Base-by-base conservation (phyloP, 2,329 filamentous ascomycete species). In the Malbranchea cinnamomea region DNA sequence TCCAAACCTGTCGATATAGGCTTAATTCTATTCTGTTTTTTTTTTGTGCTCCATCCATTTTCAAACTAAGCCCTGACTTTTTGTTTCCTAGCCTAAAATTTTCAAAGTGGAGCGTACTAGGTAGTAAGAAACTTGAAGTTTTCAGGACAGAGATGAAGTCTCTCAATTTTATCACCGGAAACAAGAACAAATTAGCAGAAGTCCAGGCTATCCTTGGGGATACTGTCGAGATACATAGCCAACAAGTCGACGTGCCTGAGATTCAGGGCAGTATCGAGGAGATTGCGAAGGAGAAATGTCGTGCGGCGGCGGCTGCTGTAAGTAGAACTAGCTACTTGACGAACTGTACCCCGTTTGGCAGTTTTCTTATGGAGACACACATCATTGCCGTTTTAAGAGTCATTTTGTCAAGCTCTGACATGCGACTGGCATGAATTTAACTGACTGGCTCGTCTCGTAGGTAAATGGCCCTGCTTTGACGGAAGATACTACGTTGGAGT, bases 141-240 rank as follows among this genome's bases (percentile, higher is more conserved):
- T 8, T 32, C 23, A 27, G 67, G 60, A 52, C 59, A 28, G 53
- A 59, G 24, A 60, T 63, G 41, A 57, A 64, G 39, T 50, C 48
- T 11, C 62, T 98, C 41, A 85, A 91, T 58, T 98, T 98, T 63
- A 92, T 98, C 51, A 95, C 87, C 2, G 80, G 87, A 56, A 98
- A 98, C 59, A 74, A 77, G 48, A 91, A 93, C 63, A 98, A 98
- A 62, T 68, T 98, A 33, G 62, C 67, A 34, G 89, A 98, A 62
- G 84, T 93, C 41, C 74, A 80, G 54, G 77, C 79, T 11, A 94
- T 98, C 44, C 68, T 98, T 3, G 74, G 77, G 6, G 70, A 68
- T 35, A 59, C 62, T 19, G 78, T 94, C 41, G 64, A 76, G 39
- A 67, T 98, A 23, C 67, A 71, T 32, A 87, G 67, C 56, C 72